Percentiles rank a stretch among this genome's conserved stretches.
Conservation (phyloP, 116 monocot genomes). For the Zostera marina region DNA sequence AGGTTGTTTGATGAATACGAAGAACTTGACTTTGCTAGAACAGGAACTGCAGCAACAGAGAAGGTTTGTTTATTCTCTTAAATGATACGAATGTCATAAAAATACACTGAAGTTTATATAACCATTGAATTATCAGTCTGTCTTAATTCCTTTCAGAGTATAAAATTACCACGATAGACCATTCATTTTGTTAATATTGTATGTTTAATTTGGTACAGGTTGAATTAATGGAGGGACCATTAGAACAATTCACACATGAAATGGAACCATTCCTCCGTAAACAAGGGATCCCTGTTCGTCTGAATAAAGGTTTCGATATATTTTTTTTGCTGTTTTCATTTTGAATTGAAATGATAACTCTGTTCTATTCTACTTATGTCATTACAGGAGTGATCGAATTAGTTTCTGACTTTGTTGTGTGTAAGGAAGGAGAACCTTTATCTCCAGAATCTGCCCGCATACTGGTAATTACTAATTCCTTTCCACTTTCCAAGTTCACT, state of each 20-base stretch:
- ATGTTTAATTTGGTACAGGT: slow-evolving; percentile 24
- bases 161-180: no score
- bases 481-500: background rate
- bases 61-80: slow-evolving; percentile 30
- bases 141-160: no score
- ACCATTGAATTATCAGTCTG: no score
- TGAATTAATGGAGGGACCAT: slow-evolving; percentile 76
- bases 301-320: slow-evolving; percentile 95
- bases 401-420: slow-evolving; percentile 76
- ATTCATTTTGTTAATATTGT: background rate
- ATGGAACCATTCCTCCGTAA: slow-evolving; percentile 95
- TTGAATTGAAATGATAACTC: no score
- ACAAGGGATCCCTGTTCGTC: slow-evolving; percentile 75
- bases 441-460: slow-evolving; percentile 79
- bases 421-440: slow-evolving; percentile 67
- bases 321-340: background rate
- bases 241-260: slow-evolving; percentile 91
- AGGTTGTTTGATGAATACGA: slow-evolving; percentile 63
- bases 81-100: background rate
- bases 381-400: slow-evolving; percentile 72
- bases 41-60: slow-evolving; percentile 72
- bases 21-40: slow-evolving; percentile 90
- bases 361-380: background rate
- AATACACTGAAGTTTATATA: background rate
- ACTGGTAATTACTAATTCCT: no score